These are phyloP conservation scores for Euphorbia peplus DNA, from an alignment of 345 rosid genomes.

Conservation along the genomic window DNA sequence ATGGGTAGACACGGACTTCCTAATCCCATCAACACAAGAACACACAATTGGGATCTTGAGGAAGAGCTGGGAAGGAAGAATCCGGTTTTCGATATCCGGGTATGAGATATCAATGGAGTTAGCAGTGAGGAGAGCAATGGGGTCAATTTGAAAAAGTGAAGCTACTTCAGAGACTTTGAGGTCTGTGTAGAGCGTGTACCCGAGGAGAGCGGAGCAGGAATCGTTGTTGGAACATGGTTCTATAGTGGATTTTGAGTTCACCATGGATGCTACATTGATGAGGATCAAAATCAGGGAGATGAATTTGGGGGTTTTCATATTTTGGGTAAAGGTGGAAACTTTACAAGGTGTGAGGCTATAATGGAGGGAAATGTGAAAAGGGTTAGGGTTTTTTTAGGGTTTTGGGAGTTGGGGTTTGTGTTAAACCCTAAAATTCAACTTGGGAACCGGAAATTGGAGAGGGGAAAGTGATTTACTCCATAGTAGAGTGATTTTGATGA, in stretches of 20 bases:
- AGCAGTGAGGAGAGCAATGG: constrained; percentile 62
- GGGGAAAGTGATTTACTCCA: not conserved
- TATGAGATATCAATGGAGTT: constrained; percentile 88
- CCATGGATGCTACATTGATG: constrained; percentile 33
- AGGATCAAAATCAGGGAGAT: constrained; percentile 27
- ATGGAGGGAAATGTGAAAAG: not conserved
- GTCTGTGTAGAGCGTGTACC: constrained; percentile 90
- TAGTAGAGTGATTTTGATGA: not conserved
- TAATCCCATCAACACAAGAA: constrained; percentile 87
- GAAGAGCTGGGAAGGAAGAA: constrained; percentile 83
- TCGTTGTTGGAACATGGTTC: constrained; percentile 87
- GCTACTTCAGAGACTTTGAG: constrained; percentile 88
- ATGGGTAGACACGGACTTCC: constrained; percentile 66
- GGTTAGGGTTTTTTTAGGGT: too few relatives aligned
- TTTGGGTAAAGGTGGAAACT: not conserved
- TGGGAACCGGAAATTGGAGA: too few relatives aligned
- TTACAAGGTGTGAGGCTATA: not conserved
- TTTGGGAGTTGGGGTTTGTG: constrained; percentile 15
- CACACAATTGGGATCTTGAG: constrained; percentile 74
- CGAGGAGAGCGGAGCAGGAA: constrained; percentile 77
- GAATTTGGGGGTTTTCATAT: constrained; percentile 38
- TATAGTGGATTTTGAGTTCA: constrained; percentile 72
- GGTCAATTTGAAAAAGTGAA: constrained; percentile 90
- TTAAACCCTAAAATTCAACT: not conserved
- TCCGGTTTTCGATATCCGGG: constrained; percentile 90